Evolutionary conservation across 2,329 filamentous ascomycete genomes (phyloP).

Genomic region (Fusarium duplospermum): DNA sequence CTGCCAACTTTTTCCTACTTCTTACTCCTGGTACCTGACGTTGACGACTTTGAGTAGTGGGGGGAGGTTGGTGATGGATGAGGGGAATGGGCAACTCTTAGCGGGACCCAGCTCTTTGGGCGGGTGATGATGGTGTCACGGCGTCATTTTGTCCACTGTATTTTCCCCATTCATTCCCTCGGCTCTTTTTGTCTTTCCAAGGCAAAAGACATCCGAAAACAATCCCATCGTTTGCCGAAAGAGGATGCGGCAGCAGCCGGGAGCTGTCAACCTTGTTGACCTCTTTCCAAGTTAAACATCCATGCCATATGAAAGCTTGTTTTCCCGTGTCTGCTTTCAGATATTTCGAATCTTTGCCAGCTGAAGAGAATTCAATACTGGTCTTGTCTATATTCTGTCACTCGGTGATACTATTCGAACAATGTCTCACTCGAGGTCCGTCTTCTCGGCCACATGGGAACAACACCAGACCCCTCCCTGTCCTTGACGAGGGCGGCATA

Average conservation of each 20-base stretch:
- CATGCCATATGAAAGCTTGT: not conserved
- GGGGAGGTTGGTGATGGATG: not conserved
- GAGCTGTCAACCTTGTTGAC: not conserved
- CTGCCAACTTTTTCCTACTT: conserved; percentile 28
- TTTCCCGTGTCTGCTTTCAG: conserved; percentile 5
- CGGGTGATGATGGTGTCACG: conserved; percentile 43
- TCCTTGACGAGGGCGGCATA: conserved; percentile 12
- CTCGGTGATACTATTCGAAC: not conserved
- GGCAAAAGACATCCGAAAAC: conserved; percentile 3
- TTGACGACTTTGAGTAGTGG: conserved; percentile 20
- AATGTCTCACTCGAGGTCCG: conserved; percentile 27
- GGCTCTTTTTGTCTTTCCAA: not conserved
- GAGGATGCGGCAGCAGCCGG: not conserved
- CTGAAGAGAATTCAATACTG: not conserved
- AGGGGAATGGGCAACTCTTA: conserved; percentile 23
- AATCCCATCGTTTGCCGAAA: not conserved
- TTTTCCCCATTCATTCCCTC: conserved; percentile 16
- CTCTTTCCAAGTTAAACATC: not conserved
- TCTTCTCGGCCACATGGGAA: conserved; percentile 27
- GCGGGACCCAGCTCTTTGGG: conserved; percentile 11
- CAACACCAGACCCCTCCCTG: conserved; percentile 37
- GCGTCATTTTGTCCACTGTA: conserved; percentile 35
- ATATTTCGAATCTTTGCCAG: not conserved
- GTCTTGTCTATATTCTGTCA: not conserved
- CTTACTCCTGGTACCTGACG: conserved; percentile 6